Percentiles rank a stretch among this genome's conserved stretches.
These are phyloP conservation scores for Trebouxia sp. DNA, from an alignment of 139 green algal species.

Conservation along the genomic window DNA sequence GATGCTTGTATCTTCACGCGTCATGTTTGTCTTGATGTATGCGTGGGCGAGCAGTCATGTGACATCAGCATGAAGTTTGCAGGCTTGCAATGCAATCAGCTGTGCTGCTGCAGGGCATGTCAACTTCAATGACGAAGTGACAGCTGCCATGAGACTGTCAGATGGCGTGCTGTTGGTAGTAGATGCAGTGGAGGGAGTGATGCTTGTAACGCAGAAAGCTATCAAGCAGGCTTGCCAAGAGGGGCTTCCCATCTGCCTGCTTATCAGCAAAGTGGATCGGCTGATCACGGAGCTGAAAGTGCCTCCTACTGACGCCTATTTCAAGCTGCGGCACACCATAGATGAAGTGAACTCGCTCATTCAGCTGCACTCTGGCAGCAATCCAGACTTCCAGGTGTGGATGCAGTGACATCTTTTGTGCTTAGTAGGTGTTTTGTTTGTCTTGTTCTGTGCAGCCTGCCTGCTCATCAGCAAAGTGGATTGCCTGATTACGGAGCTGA, in stretches of 20 bases:
- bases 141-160: constrained; percentile 75
- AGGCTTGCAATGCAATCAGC: neutral
- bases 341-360: constrained; percentile 92
- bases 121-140: constrained; percentile 98
- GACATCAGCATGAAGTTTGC: constrained; percentile 4
- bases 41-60: neutral
- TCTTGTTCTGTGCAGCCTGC: neutral
- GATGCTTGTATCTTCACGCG: no score
- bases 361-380: constrained; percentile 25
- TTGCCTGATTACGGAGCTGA: constrained; percentile 96
- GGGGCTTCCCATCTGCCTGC: constrained; percentile 80
- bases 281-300: constrained; percentile 98
- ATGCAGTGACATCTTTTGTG: no score
- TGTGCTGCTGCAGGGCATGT: constrained; percentile 72
- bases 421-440: no score
- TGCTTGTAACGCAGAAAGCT: constrained; percentile 83
- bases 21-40: neutral
- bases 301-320: constrained; percentile 95
- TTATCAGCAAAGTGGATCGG: constrained; percentile 95
- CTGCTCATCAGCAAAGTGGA: constrained; percentile 45
- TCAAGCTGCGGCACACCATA: constrained; percentile 96
- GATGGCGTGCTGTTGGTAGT: constrained; percentile 92
- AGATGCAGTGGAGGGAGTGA: constrained; percentile 95
- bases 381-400: constrained; percentile 25
- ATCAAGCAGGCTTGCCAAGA: constrained; percentile 87